These are phyloP conservation scores for Aschersonia sp. DNA, from an alignment of 2,329 filamentous ascomycete genomes.

Conservation along the genomic window DNA sequence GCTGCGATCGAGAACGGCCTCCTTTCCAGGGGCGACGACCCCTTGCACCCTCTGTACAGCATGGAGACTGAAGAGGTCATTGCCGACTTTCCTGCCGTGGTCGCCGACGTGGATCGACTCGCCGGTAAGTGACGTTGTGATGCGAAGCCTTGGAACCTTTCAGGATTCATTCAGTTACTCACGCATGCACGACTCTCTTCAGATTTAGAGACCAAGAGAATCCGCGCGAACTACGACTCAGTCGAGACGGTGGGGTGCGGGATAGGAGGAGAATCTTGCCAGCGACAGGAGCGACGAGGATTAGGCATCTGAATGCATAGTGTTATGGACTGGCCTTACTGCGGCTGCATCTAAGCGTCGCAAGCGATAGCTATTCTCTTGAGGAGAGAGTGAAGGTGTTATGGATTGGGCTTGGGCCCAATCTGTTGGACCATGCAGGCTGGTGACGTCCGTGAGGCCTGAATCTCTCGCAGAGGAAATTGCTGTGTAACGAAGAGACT, in stretches of 20 bases:
- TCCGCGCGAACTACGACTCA: neutral
- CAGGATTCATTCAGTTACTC: neutral
- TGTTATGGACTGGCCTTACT: neutral
- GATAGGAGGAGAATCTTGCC: neutral
- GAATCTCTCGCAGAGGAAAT: too few species aligned
- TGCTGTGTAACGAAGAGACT: too few species aligned
- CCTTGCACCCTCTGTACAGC: neutral
- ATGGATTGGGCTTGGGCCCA: too few species aligned
- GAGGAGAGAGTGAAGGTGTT: too few species aligned
- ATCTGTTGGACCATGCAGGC: too few species aligned
- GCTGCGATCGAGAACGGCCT: neutral
- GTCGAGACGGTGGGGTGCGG: neutral
- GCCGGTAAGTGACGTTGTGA: neutral
- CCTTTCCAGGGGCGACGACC: neutral
- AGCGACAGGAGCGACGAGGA: neutral
- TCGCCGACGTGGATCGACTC: neutral
- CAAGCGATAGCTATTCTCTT: too few species aligned
- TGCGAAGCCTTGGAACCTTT: neutral
- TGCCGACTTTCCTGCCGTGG: neutral
- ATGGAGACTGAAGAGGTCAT: neutral
- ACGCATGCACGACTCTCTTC: neutral
- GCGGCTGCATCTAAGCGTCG: too few species aligned
- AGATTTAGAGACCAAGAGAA: neutral
- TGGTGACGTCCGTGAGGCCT: too few species aligned
- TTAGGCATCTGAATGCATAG: neutral